phyloP scores from a whole-genome alignment of 164 flowering plant species.

The Macadamia tetraphylla region DNA sequence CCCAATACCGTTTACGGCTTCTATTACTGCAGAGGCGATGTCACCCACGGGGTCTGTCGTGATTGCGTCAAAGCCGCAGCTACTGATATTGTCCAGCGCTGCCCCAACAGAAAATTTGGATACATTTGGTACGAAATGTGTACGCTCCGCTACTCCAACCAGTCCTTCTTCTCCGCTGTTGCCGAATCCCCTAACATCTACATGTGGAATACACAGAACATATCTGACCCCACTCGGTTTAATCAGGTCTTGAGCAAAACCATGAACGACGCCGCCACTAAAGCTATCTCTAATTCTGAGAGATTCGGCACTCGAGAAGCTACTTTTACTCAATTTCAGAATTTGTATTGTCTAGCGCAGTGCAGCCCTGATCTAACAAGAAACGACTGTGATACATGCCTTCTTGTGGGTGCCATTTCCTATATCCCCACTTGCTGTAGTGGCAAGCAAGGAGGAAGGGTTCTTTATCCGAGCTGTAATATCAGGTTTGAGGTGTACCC shows the following conservation, averaged over 20 bases:
- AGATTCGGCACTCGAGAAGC: neutral
- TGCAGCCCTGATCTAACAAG: conserved; percentile 18
- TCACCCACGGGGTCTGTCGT: too few relatives aligned
- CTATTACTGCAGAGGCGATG: too few relatives aligned
- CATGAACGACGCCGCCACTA: neutral
- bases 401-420: neutral
- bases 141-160: too few relatives aligned
- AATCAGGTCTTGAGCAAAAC: too few relatives aligned
- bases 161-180: too few relatives aligned
- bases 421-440: neutral
- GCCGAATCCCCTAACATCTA: too few relatives aligned
- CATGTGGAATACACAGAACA: too few relatives aligned
- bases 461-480: conserved; percentile 5
- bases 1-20: too few relatives aligned
- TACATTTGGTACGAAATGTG: too few relatives aligned
- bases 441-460: conserved; percentile 1
- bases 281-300: neutral
- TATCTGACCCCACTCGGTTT: too few relatives aligned
- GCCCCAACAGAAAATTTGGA: too few relatives aligned
- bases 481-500: conserved; percentile 6
- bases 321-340: neutral
- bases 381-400: conserved; percentile 2
- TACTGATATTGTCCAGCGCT: neutral
- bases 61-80: too few relatives aligned
- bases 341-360: conserved; percentile 9